Conservation (phyloP, 192 early-diverging fungal species). For the Jimgerdemannia flammicorona region DNA sequence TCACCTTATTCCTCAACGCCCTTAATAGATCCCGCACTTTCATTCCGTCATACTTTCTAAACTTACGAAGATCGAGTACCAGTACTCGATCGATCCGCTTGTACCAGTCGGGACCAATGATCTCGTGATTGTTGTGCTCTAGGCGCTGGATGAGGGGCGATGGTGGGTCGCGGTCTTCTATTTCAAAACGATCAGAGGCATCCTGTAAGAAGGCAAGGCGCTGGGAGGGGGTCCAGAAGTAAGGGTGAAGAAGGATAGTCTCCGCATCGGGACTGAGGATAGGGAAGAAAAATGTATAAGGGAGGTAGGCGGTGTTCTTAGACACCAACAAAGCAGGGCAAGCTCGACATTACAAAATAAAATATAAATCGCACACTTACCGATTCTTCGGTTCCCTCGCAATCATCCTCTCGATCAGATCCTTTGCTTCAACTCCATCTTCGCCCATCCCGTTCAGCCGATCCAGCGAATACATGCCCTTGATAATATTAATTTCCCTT, state of each 20-base stretch:
- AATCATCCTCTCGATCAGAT: constrained; percentile 91
- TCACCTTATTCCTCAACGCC: constrained; percentile 90
- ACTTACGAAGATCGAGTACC: constrained; percentile 83
- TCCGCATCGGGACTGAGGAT: constrained; percentile 68
- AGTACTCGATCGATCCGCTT: constrained; percentile 65
- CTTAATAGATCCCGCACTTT: constrained; percentile 85
- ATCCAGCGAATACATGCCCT: constrained; percentile 66
- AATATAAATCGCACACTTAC: constrained; percentile 21
- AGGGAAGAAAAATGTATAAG: neutral
- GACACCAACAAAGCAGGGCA: neutral
- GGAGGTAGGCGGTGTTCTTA: neutral
- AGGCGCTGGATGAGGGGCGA: constrained; percentile 61
- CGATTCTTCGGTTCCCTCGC: constrained; percentile 65
- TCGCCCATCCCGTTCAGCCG: constrained; percentile 66
- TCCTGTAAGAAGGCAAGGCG: constrained; percentile 90
- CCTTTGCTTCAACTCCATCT: constrained; percentile 80
- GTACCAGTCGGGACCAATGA: constrained; percentile 76
- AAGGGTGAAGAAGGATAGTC: constrained; percentile 84
- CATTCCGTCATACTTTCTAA: constrained; percentile 87
- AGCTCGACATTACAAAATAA: constrained; percentile 9
- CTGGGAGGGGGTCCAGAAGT: constrained; percentile 88
- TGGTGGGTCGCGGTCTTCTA: constrained; percentile 73
- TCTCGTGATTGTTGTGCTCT: constrained; percentile 54
- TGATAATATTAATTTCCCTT: constrained; percentile 88
- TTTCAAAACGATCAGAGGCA: constrained; percentile 91